These are phyloP conservation scores for Rubroboletus satanas DNA, from an alignment of 768 basidiomycete genomes.

Conservation along the genomic window DNA sequence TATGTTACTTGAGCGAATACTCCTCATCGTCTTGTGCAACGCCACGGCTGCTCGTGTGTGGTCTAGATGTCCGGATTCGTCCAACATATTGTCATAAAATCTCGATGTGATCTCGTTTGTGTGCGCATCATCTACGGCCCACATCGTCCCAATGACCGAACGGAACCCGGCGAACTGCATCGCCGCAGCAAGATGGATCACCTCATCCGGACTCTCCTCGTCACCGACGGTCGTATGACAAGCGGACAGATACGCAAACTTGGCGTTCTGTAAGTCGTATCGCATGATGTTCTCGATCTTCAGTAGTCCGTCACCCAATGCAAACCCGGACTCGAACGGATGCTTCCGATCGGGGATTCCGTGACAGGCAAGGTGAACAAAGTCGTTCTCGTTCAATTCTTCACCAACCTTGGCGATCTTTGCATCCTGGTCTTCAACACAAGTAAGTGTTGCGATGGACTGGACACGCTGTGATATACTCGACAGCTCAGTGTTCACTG, in stretches of 20 bases:
- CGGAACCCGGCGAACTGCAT: slow-evolving; percentile 7
- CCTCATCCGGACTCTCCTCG: background rate
- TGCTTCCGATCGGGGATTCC: slow-evolving; percentile 4
- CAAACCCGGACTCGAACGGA: background rate
- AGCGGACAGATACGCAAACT: slow-evolving; percentile 9
- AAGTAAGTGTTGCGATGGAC: too few relatives aligned
- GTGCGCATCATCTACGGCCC: slow-evolving; percentile 8
- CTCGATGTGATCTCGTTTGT: background rate
- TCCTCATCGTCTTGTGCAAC: background rate
- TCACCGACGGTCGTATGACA: background rate
- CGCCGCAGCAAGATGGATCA: slow-evolving; percentile 1
- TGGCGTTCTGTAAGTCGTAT: background rate
- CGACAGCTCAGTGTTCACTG: too few relatives aligned
- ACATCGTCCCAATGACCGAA: slow-evolving; percentile 14
- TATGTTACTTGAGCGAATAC: background rate
- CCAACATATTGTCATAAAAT: slow-evolving; percentile 1
- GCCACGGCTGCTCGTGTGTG: background rate
- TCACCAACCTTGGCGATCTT: too few relatives aligned
- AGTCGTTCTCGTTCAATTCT: too few relatives aligned
- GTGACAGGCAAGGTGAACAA: slow-evolving; percentile 11
- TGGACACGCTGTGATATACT: too few relatives aligned
- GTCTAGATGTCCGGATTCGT: background rate
- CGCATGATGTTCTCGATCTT: slow-evolving; percentile 7
- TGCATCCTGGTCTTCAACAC: too few relatives aligned
- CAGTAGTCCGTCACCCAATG: background rate